Conservation (phyloP, 2,329 filamentous ascomycete species). For the Fusarium beomiforme region DNA sequence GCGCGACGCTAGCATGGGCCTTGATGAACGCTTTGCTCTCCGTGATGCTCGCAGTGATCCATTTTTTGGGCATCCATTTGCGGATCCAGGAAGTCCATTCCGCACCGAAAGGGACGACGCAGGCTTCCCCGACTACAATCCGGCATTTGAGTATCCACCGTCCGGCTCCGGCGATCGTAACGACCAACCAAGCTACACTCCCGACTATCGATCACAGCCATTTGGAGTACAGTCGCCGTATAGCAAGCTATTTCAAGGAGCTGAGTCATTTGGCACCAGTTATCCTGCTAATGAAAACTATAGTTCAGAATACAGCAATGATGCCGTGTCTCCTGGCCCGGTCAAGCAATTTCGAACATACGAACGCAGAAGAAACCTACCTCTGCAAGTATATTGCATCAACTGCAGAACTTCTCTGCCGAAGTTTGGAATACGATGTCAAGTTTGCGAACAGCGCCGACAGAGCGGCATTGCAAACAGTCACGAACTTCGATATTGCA, state of each 20-base stretch:
- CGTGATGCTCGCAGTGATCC: too few species aligned
- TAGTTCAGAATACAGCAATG: neutral
- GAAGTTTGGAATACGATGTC: neutral
- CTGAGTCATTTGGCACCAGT: neutral
- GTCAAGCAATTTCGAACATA: neutral
- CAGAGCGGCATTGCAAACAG: neutral
- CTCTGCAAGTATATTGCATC: neutral
- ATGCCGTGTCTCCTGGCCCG: too few species aligned
- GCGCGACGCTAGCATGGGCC: neutral
- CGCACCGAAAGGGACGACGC: neutral
- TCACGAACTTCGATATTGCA: neutral
- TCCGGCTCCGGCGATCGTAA: fast-evolving
- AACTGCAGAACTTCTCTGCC: neutral
- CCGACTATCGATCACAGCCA: neutral
- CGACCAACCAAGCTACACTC: neutral
- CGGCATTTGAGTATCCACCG: neutral
- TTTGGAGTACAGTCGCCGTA: neutral
- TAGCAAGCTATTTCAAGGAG: neutral
- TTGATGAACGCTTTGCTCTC: neutral
- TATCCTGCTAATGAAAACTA: neutral
- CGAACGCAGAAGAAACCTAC: neutral
- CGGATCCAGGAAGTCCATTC: too few species aligned
- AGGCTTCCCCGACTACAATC: neutral
- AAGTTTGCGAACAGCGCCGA: neutral
- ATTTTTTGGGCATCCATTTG: too few species aligned